Evolutionary conservation across 768 basidiomycete genomes (phyloP), one percentile per base, ranked within the genome.

Genomic region (Zangia roseola): DNA sequence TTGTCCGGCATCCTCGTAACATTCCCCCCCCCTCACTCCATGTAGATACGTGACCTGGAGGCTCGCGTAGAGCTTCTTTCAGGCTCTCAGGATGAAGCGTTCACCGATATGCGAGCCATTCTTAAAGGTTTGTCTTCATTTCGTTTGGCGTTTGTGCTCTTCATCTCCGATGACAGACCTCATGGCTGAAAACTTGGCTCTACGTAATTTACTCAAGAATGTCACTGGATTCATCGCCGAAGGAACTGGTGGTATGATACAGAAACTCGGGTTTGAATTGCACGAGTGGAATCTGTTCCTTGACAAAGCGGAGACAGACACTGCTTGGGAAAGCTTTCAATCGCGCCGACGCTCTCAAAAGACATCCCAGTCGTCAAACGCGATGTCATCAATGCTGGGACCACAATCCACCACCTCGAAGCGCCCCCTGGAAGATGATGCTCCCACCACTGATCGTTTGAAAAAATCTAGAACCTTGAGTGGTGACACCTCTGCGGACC

Each of bases 31-130:
- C 42, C 46, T 49, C 46, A 52, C 35, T 23, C 46, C 39, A 24
- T 34, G 41, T 58, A 97, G 91, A 94, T 97, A 68, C 89, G 93
- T 19, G 94, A 97, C 70, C 82, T 97, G 31, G 94, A 97, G 71
- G 93, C 93, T 17, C 82, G 90, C 38, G 91, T 97, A n/a, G 93
- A 94, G 69, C 84, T 97, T 8, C 78, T 97, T 16, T 95, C 93
- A 6, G 92, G 91, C 17, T 90, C 89, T 35, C 86, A 92, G 60
- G 94, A 94, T 75, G 91, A 95, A 68, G 84, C 91, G 6, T 72
- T 91, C 46, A 81, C 80, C 24, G 88, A 94, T 66, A 79, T 94
- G 78, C 77, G 87, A 50, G 84, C 87, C 55, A 84, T 94, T 41
- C 70, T 94, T 37, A 89, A 82, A 72, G 88, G 88, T 83, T 37